Evolutionary conservation across 2,329 filamentous ascomycete genomes (phyloP), one percentile per base, ranked within the genome.

Genomic region (Alternaria arbusti): DNA sequence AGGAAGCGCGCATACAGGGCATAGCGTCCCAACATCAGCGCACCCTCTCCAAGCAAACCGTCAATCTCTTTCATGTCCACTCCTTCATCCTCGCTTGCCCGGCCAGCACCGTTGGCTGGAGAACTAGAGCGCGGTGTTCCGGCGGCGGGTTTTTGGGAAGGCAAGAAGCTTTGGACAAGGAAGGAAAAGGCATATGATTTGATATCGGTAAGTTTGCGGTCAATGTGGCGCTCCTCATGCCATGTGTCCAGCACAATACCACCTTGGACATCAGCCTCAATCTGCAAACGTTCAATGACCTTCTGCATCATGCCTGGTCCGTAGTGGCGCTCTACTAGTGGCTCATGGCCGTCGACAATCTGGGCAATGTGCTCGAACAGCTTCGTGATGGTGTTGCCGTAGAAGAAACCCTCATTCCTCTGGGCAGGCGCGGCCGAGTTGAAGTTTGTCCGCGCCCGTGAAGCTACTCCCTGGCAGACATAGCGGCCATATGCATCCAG

Each of bases 111-210:
- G 52, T 78, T 80, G 1, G 92, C 92, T 1, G 95, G 95, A 2
- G 94, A 97, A 67, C 86, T 90, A 40, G 93, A 88, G 47, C 93
- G 87, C 3, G 90, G 87, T 2, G 89, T 89, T 2, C 88, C 88
- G 11, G 85, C 80, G 8, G 81, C 79, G 6, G 87, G 84, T 64
- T 90, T 90, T 61, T 93, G 90, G 28, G 87, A 84, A 0, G 92
- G 89, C 50, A 97, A 79, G 78, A 97, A 97, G 82, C 94, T 97
- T 80, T 97, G 94, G 0, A 98, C 94, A 47, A 99, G 83, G 76
- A 99, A 99, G 0, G 94, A 97, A 79, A 97, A 99, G 1, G 96
- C 94, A 77, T 99, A 99, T 59, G 94, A 97, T 82, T 96, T 98
- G 79, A 97, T 93, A 74, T 99, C 96, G 3, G 92, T 98, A 65